Base-by-base conservation (phyloP, 495 filamentous ascomycete species). In the Evansstolkia leycettana region DNA sequence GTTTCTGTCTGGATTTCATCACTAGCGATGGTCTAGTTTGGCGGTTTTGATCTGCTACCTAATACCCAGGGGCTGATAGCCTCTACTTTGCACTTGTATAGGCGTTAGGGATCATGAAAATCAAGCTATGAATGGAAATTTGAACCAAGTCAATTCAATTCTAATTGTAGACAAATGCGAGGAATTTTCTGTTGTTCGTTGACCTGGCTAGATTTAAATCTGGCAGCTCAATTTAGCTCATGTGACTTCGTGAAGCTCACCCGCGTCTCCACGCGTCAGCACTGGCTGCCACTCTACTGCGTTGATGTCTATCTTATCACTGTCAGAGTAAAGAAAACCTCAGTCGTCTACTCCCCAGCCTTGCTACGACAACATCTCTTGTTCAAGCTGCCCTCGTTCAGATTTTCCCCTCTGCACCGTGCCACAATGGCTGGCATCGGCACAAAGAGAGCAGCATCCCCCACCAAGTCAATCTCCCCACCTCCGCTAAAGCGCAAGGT, bases 401-500 rank as follows among this genome's bases (percentile, higher is more conserved):
- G 44, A 39, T 40, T 38, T 37, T 33, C 44, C 15, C 33, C 48
- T 17, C 15, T 25, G n/a, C 37, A 28, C 31, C 28, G 31, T 7
- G 20, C 49, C 45, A 64, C 42, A 28, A 61, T 64, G 58, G 48
- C 45, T 31, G 51, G 57, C 11, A 39, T 31, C 36, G 42, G 40
- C 28, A 45, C 37, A 10, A 68, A 68, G 29, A 41, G 64, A 19
- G 31, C 57, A 20, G 50, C 45, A 11, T 65, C 64, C 32, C 50
- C 56, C 30, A 49, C 42, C 34, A 43, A 47, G 16, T 34, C 51
- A 7, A 58, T 68, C 28, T 67, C 68, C 32, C 68, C 67, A 28
- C 67, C 65, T 19, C 58, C 59, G 14, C 43, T 66, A 9, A 68
- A 58, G 32, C 48, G 70, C 17, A 86, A 82, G 55, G 57, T 78